These are phyloP conservation scores for Cyamopsis tetragonoloba DNA, from an alignment of 306 rosid species.

Conservation along the genomic window DNA sequence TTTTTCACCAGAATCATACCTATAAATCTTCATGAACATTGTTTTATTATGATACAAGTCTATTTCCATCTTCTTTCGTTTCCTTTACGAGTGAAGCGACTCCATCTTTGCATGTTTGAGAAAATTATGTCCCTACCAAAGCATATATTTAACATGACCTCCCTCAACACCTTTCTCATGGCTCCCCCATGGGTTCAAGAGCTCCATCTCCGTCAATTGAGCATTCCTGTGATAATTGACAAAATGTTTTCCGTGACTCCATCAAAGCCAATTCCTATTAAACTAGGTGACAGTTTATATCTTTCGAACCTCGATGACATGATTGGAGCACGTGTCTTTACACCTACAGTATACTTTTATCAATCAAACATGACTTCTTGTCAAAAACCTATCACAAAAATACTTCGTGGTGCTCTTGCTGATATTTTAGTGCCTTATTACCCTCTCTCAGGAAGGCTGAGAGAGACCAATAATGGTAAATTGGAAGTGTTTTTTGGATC, in stretches of 20 bases:
- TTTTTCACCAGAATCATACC: slow-evolving; percentile 41
- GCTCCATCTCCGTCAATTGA: slow-evolving; percentile 53
- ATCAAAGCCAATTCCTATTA: slow-evolving; percentile 39
- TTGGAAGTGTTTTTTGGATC: slow-evolving; percentile 72
- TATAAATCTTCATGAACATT: slow-evolving; percentile 32
- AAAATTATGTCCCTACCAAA: slow-evolving; percentile 51
- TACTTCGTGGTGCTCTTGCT: slow-evolving; percentile 52
- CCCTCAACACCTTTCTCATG: slow-evolving; percentile 41
- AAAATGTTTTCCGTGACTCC: slow-evolving; percentile 41
- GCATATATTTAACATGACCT: slow-evolving; percentile 28
- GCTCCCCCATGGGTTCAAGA: slow-evolving; percentile 83
- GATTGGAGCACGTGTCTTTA: slow-evolving; percentile 76
- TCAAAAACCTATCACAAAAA: slow-evolving; percentile 33
- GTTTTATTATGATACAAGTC: slow-evolving; percentile 35
- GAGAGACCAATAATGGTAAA: slow-evolving; percentile 66
- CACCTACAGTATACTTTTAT: slow-evolving; percentile 80
- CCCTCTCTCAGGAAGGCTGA: slow-evolving; percentile 80
- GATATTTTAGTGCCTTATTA: slow-evolving; percentile 80
- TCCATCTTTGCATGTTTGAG: slow-evolving; percentile 61
- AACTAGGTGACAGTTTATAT: slow-evolving; percentile 47
- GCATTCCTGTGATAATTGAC: slow-evolving; percentile 46
- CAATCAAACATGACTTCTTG: not conserved
- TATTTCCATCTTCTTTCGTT: slow-evolving; percentile 55
- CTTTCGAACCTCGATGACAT: slow-evolving; percentile 83
- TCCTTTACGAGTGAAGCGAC: not conserved